Percentiles rank a stretch among this genome's conserved stretches.
These are phyloP conservation scores for Aspergillus avenaceus DNA, from an alignment of 495 filamentous ascomycete species.

Conservation along the genomic window DNA sequence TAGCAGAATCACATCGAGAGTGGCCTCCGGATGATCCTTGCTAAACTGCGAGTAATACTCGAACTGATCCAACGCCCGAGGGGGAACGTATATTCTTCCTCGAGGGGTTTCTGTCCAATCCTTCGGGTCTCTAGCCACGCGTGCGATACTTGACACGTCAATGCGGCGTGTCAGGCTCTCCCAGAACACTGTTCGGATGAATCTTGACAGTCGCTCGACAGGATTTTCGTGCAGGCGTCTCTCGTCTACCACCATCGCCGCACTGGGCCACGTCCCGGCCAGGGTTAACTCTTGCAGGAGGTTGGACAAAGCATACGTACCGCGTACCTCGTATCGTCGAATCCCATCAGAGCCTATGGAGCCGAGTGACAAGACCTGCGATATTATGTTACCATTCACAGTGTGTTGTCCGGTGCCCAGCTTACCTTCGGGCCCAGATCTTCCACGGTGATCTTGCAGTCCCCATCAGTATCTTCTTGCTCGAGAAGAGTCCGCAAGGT, in stretches of 20 bases:
- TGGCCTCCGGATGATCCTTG: conserved; percentile 66
- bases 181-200: conserved; percentile 90
- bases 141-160: conserved; percentile 80
- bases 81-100: conserved; percentile 84
- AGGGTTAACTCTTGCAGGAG: conserved; percentile 89
- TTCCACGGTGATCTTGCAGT: conserved; percentile 95
- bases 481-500: conserved; percentile 67
- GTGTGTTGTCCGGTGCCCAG: neutral
- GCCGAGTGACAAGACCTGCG: conserved; percentile 69
- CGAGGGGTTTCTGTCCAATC: conserved; percentile 84
- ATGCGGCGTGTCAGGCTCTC: conserved; percentile 79
- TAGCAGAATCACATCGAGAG: conserved; percentile 79
- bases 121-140: conserved; percentile 82
- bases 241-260: conserved; percentile 82
- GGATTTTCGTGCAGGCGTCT: conserved; percentile 90
- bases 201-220: conserved; percentile 75
- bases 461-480: conserved; percentile 84
- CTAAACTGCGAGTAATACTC: conserved; percentile 83
- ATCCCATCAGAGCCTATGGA: conserved; percentile 78
- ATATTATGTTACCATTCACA: neutral
- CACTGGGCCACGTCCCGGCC: conserved; percentile 77
- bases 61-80: conserved; percentile 75
- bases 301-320: conserved; percentile 94
- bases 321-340: conserved; percentile 78
- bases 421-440: conserved; percentile 86